phyloP scores from a whole-genome alignment of 148 eudicot genomes.

The Persicaria maculosa region DNA sequence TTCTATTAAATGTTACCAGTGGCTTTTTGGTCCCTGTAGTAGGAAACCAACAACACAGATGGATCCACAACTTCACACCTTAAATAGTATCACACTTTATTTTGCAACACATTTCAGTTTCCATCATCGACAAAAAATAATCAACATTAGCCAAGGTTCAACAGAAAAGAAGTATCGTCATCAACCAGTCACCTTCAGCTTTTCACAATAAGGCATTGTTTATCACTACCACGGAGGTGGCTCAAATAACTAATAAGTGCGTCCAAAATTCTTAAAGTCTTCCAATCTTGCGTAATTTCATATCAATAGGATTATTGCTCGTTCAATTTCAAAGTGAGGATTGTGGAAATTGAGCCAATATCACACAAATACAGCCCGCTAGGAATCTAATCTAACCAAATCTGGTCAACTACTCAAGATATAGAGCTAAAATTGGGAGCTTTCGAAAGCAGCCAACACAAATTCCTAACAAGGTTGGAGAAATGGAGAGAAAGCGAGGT shows the following conservation, averaged over 20 bases:
- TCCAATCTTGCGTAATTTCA: not conserved
- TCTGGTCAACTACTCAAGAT: not conserved
- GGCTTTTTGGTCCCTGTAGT: no score
- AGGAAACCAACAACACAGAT: no score
- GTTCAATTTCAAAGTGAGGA: no score
- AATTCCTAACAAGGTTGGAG: not conserved
- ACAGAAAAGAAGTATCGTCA: not conserved
- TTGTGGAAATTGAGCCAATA: not conserved
- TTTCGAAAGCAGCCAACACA: not conserved
- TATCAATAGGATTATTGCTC: not conserved
- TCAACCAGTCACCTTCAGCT: no score
- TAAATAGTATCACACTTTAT: not conserved
- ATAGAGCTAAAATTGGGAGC: not conserved
- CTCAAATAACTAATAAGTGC: not conserved
- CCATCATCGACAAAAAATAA: not conserved
- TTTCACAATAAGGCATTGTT: no score
- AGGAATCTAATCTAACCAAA: not conserved
- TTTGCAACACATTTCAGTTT: not conserved
- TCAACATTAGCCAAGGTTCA: not conserved
- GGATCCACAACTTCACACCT: not conserved
- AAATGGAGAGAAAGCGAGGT: conserved; percentile 1
- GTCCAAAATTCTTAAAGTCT: not conserved
- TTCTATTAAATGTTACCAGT: no score
- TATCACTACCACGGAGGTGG: no score
- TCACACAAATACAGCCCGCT: not conserved